phyloP scores from a whole-genome alignment of 1,139 yeast genomes.

The Pichia sp. region DNA sequence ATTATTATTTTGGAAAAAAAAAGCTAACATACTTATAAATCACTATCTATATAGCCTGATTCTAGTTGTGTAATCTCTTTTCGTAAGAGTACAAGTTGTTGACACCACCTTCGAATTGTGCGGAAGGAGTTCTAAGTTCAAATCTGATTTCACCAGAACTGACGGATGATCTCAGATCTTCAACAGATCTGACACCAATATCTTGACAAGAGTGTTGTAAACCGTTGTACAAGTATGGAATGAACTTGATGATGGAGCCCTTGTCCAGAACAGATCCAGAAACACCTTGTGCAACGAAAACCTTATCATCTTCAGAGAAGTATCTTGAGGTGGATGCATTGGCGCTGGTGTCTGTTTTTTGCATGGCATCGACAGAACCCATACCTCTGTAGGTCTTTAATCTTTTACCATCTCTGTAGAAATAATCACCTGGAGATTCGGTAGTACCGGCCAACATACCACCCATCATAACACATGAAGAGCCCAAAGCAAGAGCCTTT shows the following conservation, averaged over 20 bases:
- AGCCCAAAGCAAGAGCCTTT: conserved; percentile 95
- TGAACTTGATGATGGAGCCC: conserved; percentile 89
- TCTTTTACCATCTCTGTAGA: conserved; percentile 97
- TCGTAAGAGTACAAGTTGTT: conserved; percentile 95
- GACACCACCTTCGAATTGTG: conserved; percentile 98
- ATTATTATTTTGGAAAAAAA: background rate
- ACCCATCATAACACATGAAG: conserved; percentile 99
- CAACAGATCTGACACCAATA: conserved; percentile 76
- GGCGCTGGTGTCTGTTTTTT: conserved; percentile 80
- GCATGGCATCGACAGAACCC: conserved; percentile 99
- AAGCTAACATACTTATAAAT: background rate
- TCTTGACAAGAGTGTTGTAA: conserved; percentile 98
- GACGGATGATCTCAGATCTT: conserved; percentile 61
- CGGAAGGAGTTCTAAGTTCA: conserved; percentile 97
- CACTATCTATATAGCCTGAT: background rate
- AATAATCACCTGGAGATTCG: conserved; percentile 98
- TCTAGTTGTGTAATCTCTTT: conserved; percentile 87
- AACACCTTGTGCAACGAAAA: conserved; percentile 98
- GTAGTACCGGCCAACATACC: conserved; percentile 98
- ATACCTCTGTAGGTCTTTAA: conserved; percentile 97
- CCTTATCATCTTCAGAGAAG: conserved; percentile 93
- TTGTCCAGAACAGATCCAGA: conserved; percentile 95
- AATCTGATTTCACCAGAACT: conserved; percentile 74
- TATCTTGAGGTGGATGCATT: conserved; percentile 98
- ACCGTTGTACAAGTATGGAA: conserved; percentile 93